phyloP scores from a whole-genome alignment of 2,329 filamentous ascomycete genomes.

The Xylariaceae sp. region DNA sequence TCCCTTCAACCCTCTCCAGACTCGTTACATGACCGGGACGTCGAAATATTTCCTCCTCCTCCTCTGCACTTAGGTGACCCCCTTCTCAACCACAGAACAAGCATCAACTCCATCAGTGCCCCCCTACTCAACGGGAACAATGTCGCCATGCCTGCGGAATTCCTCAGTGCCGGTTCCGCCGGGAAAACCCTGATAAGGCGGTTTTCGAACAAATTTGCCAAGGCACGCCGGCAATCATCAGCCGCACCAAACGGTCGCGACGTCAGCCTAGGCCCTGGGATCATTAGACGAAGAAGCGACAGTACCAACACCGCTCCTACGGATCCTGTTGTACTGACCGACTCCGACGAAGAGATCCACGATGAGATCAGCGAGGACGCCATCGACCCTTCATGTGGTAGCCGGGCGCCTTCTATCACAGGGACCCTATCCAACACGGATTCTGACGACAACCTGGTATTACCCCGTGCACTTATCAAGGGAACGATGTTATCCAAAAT shows the following conservation, averaged over 20 bases:
- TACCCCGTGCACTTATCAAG: slow-evolving; percentile 69
- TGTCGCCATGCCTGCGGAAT: slow-evolving; percentile 49
- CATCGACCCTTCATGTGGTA: slow-evolving; percentile 44
- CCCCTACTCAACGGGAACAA: slow-evolving; percentile 50
- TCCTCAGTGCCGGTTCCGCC: slow-evolving; percentile 26
- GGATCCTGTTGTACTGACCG: slow-evolving; percentile 39
- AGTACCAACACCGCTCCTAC: slow-evolving; percentile 69
- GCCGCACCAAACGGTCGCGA: slow-evolving; percentile 73
- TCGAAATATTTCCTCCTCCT: slow-evolving; percentile 46
- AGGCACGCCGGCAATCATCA: slow-evolving; percentile 69
- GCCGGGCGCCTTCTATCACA: slow-evolving; percentile 43
- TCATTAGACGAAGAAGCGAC: slow-evolving; percentile 81
- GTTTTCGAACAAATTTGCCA: slow-evolving; percentile 67
- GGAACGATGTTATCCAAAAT: slow-evolving; percentile 78
- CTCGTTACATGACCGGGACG: slow-evolving; percentile 49
- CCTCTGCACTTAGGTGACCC: slow-evolving; percentile 69
- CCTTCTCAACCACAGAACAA: slow-evolving; percentile 56
- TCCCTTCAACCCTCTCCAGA: slow-evolving; percentile 63
- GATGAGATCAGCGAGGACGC: slow-evolving; percentile 46
- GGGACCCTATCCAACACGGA: slow-evolving; percentile 36
- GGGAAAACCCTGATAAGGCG: slow-evolving; percentile 66
- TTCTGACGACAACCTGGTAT: slow-evolving; percentile 60
- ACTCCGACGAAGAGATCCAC: slow-evolving; percentile 55
- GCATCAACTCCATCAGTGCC: slow-evolving; percentile 59
- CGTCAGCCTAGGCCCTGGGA: slow-evolving; percentile 81